Conservation (phyloP, 352 stramenopile genomes). For the Phytophthora fragariae region DNA sequence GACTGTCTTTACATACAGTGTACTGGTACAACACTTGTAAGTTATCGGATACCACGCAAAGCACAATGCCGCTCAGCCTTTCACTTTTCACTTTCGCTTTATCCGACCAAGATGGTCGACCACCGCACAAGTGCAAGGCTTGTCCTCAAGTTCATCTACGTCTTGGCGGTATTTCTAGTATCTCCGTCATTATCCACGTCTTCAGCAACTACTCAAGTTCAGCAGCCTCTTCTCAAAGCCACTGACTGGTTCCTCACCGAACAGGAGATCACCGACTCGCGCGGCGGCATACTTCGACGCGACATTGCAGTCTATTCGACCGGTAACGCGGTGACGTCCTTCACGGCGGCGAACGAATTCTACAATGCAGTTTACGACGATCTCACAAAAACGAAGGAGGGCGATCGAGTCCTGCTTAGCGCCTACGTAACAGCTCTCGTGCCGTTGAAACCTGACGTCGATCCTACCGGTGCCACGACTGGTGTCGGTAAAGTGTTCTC, state of each 20-base stretch:
- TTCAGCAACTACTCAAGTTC: constrained; percentile 9
- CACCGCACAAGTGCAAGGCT: constrained; percentile 5
- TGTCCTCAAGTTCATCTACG: constrained; percentile 5
- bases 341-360: constrained; percentile 51
- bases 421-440: constrained; percentile 57
- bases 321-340: constrained; percentile 55
- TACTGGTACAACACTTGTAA: too few species aligned
- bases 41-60: background rate
- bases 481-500: constrained; percentile 45
- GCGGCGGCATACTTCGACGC: constrained; percentile 48
- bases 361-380: constrained; percentile 60
- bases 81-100: background rate
- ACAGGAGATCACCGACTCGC: constrained; percentile 54
- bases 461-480: constrained; percentile 32
- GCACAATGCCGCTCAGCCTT: background rate
- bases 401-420: constrained; percentile 48
- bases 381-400: constrained; percentile 31
- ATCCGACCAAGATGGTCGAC: background rate
- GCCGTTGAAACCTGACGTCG: constrained; percentile 46
- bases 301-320: constrained; percentile 43
- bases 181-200: background rate
- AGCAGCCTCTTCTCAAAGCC: constrained; percentile 55
- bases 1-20: background rate
- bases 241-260: constrained; percentile 63
- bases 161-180: background rate